Base-by-base conservation (phyloP, 2,329 filamentous ascomycete genomes). In the Venturiaceae sp. region DNA sequence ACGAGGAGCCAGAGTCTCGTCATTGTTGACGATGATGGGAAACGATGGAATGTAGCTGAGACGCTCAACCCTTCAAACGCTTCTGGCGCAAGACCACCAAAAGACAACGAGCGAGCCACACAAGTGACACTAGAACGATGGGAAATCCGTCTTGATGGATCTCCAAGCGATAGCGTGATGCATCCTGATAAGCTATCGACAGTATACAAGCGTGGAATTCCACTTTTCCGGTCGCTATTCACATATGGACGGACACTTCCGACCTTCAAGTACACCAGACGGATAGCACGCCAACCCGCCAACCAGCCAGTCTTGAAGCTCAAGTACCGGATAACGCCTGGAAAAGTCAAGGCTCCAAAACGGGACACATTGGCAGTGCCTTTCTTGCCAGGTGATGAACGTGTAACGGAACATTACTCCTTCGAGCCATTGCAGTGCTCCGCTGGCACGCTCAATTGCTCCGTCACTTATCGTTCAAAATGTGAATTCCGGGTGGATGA, bases 181-280 rank as follows among this genome's bases (percentile, higher is more conserved):
- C 34, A 37, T 16, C 34, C 34, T 28, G 52, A 68, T 60, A 63
- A 60, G 71, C 76, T 97, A 55, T 91, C 94, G 14, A 92, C 90
- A 56, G 85, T 96, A 60, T 99, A 99, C 80, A 99, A 99, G 75
- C 94, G 95, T 74, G 90, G 89, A 66, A 95, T 99, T 63, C 88
- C 97, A 64, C 84, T 96, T 65, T 96, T 97, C 73, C 83, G 94
- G 61, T 91, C 91, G 1, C 80, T 99, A 50, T 96, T 89, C 71
- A 84, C 89, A 54, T 88, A 88, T 58, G 83, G 90, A 41, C 87
- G 89, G 65, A 82, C 96, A 62, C 76, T 96, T 62, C 94, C 94
- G 2, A 85, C 88, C 26, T 96, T 88, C 85, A 95, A 87, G 73
- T 87, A 95, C 67, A 84, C 87, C 67, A 86, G 88, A 66, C 84